Evolutionary conservation across 1,139 yeast genomes (phyloP), one percentile per base, ranked within the genome.

Genomic region (Blastobotrys ciferrii): DNA sequence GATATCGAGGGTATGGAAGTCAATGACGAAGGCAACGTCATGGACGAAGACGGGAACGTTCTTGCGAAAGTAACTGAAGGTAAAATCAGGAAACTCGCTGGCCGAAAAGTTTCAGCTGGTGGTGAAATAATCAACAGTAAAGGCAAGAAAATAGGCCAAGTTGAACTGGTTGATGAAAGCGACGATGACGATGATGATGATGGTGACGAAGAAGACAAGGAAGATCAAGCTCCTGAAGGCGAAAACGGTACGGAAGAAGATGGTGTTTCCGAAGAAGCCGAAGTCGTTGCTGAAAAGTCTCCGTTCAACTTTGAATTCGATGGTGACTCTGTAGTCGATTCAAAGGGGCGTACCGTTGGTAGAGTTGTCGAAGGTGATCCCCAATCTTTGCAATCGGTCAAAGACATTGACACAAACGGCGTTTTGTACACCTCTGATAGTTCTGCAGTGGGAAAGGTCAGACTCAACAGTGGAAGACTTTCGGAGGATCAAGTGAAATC

Each of bases 11-110:
- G 45, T 13, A 25, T n/a, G 20, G 31, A 28, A 13, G 23, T 45
- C 19, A 32, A 39, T 36, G 45, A 45, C 9, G 30, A 40, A 4
- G 48, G 48, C 20, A 32, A 40, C 15, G 48, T 45, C 15, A 28
- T 45, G 17, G 39, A 45, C 20, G 32, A 20, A 2, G 13, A 45
- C 3, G 39, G 39, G 12, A 14, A 31, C 9, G 35, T 40, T 6
- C 20, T 45, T 39, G 48, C 44, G 7, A 32, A 18, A 15, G 48
- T 45, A 23, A 32, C 32, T 17, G 48, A 45, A 15, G 48, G 48
- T n/a, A 40, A 45, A 17, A 20, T 40, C 15, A 40, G 32, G 17
- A 40, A 45, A 19, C 18, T 47, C 12, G 39, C 35, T 15, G 48
- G 48, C 11, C 33, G 40, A 31, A 39, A 39, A 14, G 43, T 45